Base-by-base conservation (phyloP, 1,284 basidiomycete genomes). In the Thelephora terrestris region DNA sequence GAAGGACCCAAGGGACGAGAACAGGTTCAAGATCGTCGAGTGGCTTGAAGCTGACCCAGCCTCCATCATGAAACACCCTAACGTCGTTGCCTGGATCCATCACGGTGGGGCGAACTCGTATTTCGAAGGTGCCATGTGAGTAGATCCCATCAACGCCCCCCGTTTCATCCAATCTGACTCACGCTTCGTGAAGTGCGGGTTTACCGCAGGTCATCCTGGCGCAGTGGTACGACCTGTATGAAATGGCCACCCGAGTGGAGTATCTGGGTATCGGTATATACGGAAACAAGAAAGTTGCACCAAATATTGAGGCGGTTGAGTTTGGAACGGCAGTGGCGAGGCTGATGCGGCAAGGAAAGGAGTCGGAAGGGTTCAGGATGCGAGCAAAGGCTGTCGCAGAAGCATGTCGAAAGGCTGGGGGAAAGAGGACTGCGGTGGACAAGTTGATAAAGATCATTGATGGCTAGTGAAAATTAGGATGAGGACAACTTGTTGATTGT, bases 161-260 rank as follows among this genome's bases (percentile, higher is more conserved):
- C 29, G 46, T 25, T 48, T 43, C 17, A 47, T 48, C 10, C 47
- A 47, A 27, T 27, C 10, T 10, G 3, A 5, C 7, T 9, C 34
- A 10, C 36, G 12, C 36, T 2, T 14, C 9, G n/a, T 34, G 16
- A 20, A 51, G 50, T n/a, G 47, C 50, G 9, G 50, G 47, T 14
- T 38, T 51, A 12, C 52, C 52, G 4, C 52, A 53, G 20, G 49
- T 53, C 32, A 49, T 53, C 29, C 45, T 53, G 9, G 45, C 52
- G 20, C 52, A 53, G 43, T 53, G 52, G 52, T 47, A 49, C 7
- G 52, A 53, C 46, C 39, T 51, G 12, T 53, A 53, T 45, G 50
- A 53, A 40, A 52, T 52, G 36, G 52, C 52, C 14, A 46, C 48
- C 18, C 47, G 50, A 6, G 52, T 51, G 2, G 52, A 51, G 39